Evolutionary conservation across 345 rosid genomes (phyloP).

Genomic region (Corchorus olitorius): DNA sequence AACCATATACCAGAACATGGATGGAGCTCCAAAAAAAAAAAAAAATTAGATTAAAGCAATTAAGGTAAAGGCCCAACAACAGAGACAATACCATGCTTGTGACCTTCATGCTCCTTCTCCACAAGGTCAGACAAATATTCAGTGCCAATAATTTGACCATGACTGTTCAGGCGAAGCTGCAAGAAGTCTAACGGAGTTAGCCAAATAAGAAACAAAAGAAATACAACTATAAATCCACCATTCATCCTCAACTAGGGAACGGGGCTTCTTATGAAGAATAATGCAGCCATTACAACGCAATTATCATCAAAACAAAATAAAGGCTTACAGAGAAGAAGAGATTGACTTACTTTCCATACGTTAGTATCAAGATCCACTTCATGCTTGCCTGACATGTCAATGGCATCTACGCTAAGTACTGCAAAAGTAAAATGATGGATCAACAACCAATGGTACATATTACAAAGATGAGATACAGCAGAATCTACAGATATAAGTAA

Average conservation of each 20-base stretch:
- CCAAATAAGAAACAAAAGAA: slow-evolving; percentile 3
- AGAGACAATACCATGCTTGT: slow-evolving; percentile 70
- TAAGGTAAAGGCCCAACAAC: not conserved
- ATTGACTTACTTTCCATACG: slow-evolving; percentile 84
- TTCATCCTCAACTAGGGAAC: not conserved
- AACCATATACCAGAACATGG: not conserved
- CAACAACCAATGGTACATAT: slow-evolving; percentile 14
- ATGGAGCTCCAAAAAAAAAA: not conserved
- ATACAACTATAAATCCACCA: not conserved
- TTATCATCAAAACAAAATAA: not conserved
- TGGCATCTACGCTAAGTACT: slow-evolving; percentile 97
- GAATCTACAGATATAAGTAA: slow-evolving; percentile 4
- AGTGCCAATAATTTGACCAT: slow-evolving; percentile 90
- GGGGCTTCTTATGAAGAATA: not conserved
- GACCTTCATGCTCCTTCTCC: slow-evolving; percentile 71
- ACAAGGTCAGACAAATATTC: slow-evolving; percentile 94
- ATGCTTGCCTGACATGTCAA: slow-evolving; percentile 99
- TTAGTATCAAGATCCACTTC: slow-evolving; percentile 99
- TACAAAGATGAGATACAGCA: slow-evolving; percentile 4
- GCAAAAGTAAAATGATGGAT: slow-evolving; percentile 25
- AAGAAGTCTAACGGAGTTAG: slow-evolving; percentile 37
- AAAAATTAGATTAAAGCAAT: slow-evolving; percentile 10
- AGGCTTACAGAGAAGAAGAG: slow-evolving; percentile 1
- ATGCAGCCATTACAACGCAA: not conserved
- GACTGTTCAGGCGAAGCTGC: slow-evolving; percentile 90